phyloP scores from a whole-genome alignment of 768 basidiomycete genomes.

The Tulasnella sp. region DNA sequence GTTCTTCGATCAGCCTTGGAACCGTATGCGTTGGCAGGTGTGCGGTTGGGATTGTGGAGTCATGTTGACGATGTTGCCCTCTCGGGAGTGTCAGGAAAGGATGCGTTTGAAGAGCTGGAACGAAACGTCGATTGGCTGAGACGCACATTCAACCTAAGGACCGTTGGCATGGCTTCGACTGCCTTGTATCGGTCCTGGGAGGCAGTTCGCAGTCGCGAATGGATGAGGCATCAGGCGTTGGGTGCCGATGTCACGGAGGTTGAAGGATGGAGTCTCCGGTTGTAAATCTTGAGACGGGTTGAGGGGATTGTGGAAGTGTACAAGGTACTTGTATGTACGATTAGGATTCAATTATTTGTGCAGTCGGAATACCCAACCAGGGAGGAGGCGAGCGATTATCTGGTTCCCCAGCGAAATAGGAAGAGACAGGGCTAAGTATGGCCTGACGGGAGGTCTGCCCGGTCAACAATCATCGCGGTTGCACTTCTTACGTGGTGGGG shows the following conservation, averaged over 20 bases:
- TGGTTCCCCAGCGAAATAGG: too few relatives aligned
- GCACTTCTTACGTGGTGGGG: too few relatives aligned
- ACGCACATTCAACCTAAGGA: not conserved
- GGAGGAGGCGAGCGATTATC: too few relatives aligned
- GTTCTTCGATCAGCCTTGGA: slow-evolving; percentile 1
- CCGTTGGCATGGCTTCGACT: not conserved
- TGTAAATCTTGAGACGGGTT: too few relatives aligned
- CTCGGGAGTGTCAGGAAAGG: not conserved
- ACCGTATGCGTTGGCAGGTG: not conserved
- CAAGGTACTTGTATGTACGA: not conserved
- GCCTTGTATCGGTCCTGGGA: not conserved
- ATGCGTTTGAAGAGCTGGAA: not conserved
- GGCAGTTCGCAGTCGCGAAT: not conserved
- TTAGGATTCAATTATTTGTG: too few relatives aligned
- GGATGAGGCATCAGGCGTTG: not conserved
- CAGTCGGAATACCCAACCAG: too few relatives aligned
- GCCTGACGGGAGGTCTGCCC: too few relatives aligned
- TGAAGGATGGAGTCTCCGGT: not conserved
- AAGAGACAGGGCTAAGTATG: too few relatives aligned
- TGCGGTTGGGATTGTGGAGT: not conserved
- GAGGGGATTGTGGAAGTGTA: not conserved
- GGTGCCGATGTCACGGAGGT: not conserved
- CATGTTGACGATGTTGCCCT: not conserved
- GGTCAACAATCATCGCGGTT: too few relatives aligned
- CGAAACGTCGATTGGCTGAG: not conserved